phyloP scores from a whole-genome alignment of 2,329 filamentous ascomycete species.

The Hypomyces perniciosus region DNA sequence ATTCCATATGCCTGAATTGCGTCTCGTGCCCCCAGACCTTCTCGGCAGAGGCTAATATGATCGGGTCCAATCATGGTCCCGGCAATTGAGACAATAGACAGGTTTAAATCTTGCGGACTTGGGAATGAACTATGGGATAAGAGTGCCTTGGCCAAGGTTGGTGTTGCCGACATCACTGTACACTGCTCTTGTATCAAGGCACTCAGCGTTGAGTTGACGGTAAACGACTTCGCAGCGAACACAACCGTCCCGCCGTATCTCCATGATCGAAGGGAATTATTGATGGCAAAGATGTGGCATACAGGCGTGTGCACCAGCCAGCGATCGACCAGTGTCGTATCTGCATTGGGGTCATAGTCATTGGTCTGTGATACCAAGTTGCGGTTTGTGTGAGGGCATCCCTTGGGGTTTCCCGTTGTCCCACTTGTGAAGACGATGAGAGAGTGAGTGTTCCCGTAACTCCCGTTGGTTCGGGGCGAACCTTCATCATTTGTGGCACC shows the following conservation, averaged over 20 bases:
- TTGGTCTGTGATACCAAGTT: conserved; percentile 34
- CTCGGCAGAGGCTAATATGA: conserved; percentile 28
- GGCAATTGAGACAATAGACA: conserved; percentile 30
- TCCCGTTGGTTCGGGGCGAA: background rate
- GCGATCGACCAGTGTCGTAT: conserved; percentile 22
- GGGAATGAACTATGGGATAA: conserved; percentile 26
- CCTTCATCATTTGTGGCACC: conserved; percentile 6
- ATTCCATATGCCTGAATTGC: conserved; percentile 39
- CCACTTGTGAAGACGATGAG: conserved; percentile 45
- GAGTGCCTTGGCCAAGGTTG: conserved; percentile 29
- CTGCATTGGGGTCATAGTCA: conserved; percentile 31
- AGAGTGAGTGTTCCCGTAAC: conserved; percentile 20
- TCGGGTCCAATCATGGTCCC: conserved; percentile 26
- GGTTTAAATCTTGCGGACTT: conserved; percentile 19
- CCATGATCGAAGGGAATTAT: conserved; percentile 34
- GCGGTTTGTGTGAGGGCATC: conserved; percentile 35
- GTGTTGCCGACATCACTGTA: conserved; percentile 36
- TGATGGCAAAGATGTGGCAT: conserved; percentile 35
- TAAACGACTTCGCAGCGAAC: conserved; percentile 30
- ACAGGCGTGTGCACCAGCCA: conserved; percentile 35
- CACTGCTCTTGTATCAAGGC: conserved; percentile 28
- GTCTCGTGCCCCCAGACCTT: conserved; percentile 25
- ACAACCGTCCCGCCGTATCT: conserved; percentile 28
- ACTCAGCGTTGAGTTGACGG: conserved; percentile 26
- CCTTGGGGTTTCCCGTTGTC: conserved; percentile 43